These are phyloP conservation scores for Pulveroboletus frians DNA, from an alignment of 768 basidiomycete genomes.

Conservation along the genomic window DNA sequence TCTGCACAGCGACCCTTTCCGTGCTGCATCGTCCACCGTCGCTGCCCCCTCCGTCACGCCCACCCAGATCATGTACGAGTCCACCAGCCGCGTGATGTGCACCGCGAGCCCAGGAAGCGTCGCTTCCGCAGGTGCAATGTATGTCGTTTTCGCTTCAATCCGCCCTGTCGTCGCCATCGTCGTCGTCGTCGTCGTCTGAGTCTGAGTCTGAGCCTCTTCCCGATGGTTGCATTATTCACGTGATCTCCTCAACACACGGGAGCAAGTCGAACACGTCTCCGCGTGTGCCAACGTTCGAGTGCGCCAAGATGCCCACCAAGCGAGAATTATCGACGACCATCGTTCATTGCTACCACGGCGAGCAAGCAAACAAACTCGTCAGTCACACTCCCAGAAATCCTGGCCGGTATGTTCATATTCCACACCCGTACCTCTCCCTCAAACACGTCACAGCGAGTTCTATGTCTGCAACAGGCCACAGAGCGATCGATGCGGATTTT, in stretches of 20 bases:
- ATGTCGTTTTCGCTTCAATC: slow-evolving; percentile 45
- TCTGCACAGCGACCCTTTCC: slow-evolving; percentile 52
- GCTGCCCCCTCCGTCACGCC: slow-evolving; percentile 50
- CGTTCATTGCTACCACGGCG: slow-evolving; percentile 34
- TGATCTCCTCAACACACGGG: slow-evolving; percentile 1
- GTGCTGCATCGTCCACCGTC: slow-evolving; percentile 44
- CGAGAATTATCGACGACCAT: slow-evolving; percentile 22
- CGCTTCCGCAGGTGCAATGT: slow-evolving; percentile 45
- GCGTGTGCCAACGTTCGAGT: not conserved
- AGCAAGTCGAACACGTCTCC: too few species aligned
- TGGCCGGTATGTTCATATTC: slow-evolving; percentile 30
- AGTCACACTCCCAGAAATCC: slow-evolving; percentile 32
- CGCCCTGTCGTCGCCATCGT: slow-evolving; percentile 4
- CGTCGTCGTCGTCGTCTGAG: not conserved
- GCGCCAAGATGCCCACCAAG: not conserved
- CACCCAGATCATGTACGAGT: slow-evolving; percentile 81
- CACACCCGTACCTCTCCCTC: not conserved
- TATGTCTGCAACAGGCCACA: slow-evolving; percentile 32
- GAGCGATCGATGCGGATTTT: slow-evolving; percentile 27
- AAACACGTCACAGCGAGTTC: slow-evolving; percentile 25
- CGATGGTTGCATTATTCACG: slow-evolving; percentile 9
- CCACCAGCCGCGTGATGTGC: slow-evolving; percentile 60
- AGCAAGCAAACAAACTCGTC: slow-evolving; percentile 17
- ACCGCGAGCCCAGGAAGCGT: slow-evolving; percentile 56
- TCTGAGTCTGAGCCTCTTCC: not conserved